phyloP scores from a whole-genome alignment of 2,329 filamentous ascomycete species.

The Hypoxylon rubiginosum region DNA sequence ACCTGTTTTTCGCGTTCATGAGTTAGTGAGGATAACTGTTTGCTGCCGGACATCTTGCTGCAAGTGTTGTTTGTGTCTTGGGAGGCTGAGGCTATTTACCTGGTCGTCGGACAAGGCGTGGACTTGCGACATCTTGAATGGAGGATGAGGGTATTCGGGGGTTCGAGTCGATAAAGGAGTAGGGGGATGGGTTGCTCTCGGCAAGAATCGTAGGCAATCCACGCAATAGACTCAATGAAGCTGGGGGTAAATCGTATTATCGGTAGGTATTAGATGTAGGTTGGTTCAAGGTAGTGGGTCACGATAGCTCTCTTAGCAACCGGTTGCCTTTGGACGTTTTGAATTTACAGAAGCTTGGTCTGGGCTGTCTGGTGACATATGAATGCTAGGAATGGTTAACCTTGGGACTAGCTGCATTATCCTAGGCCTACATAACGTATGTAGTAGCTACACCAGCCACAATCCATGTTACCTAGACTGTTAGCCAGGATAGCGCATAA shows the following conservation, averaged over 20 bases:
- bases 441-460: conserved; percentile 28
- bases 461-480: background rate
- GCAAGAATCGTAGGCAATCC: conserved; percentile 22
- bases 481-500: no score
- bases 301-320: conserved; percentile 27
- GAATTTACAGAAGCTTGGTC: conserved; percentile 24
- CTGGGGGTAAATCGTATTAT: background rate
- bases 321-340: conserved; percentile 17
- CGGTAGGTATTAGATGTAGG: conserved; percentile 9
- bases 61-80: conserved; percentile 3
- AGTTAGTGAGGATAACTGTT: background rate
- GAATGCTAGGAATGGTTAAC: conserved; percentile 31
- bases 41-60: conserved; percentile 32
- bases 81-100: conserved; percentile 66
- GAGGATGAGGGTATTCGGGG: conserved; percentile 47
- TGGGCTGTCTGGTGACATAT: conserved; percentile 39
- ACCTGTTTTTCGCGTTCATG: conserved; percentile 72
- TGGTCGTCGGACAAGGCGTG: conserved; percentile 98
- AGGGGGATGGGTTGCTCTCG: conserved; percentile 25
- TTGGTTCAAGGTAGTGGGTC: conserved; percentile 28
- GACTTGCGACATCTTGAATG: conserved; percentile 83
- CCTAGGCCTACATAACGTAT: background rate
- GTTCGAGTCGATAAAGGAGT: conserved; percentile 45
- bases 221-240: conserved; percentile 13
- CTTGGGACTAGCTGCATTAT: conserved; percentile 7